Conservation (phyloP, 257 asterid genomes). For the Euphrasia confusa region DNA sequence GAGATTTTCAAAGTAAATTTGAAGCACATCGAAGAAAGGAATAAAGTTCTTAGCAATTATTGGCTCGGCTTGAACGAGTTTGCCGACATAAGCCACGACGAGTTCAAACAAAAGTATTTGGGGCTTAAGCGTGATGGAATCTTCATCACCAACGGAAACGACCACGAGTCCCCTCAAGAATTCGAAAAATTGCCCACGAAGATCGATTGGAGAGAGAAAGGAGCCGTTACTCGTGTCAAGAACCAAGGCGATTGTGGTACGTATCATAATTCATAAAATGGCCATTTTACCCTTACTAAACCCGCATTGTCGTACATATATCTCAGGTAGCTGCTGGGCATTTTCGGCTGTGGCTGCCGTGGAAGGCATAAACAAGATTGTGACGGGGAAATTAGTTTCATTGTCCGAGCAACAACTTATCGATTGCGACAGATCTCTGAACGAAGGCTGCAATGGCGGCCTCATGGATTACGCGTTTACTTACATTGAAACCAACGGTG, state of each 20-base stretch:
- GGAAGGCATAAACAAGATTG: too few relatives aligned
- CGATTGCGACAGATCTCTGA: too few relatives aligned
- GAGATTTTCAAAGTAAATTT: constrained; percentile 35
- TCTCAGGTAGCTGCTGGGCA: too few relatives aligned
- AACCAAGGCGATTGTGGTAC: constrained; percentile 62
- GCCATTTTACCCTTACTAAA: too few relatives aligned
- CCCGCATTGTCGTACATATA: background rate
- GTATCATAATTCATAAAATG: constrained; percentile 11
- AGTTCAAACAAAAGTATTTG: constrained; percentile 48
- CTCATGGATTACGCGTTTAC: too few relatives aligned
- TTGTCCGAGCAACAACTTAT: too few relatives aligned
- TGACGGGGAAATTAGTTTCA: too few relatives aligned
- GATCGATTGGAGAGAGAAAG: constrained; percentile 65
- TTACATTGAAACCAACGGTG: too few relatives aligned
- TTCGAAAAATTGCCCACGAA: constrained; percentile 43
- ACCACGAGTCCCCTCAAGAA: constrained; percentile 23
- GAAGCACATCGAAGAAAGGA: background rate
- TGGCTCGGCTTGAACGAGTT: background rate
- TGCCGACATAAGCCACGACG: constrained; percentile 36
- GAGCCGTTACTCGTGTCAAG: constrained; percentile 63
- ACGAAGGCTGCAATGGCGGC: too few relatives aligned
- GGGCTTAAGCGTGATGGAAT: constrained; percentile 42
- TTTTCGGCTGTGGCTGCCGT: too few relatives aligned
- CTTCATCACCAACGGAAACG: constrained; percentile 14
- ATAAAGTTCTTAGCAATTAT: background rate